These are phyloP conservation scores for Nakazawaea pomicola DNA, from an alignment of 805 yeast genomes.

Conservation along the genomic window DNA sequence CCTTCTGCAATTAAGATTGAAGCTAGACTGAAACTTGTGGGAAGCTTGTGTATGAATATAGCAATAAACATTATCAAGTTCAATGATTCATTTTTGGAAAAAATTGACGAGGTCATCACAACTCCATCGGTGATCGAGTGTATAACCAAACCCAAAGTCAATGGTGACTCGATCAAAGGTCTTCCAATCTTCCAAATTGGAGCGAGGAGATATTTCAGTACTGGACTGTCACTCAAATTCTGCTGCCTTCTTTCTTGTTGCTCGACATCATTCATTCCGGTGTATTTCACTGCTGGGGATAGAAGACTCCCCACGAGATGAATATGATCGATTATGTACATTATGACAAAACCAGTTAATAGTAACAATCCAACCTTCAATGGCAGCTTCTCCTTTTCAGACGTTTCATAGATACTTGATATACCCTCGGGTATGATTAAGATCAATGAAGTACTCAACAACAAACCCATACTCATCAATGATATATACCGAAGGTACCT, in stretches of 20 bases:
- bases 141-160: constrained; percentile 54
- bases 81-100: constrained; percentile 30
- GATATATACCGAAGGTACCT: constrained; percentile 34
- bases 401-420: constrained; percentile 30
- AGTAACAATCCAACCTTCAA: constrained; percentile 42
- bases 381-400: constrained; percentile 18
- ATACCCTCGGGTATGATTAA: constrained; percentile 66
- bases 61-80: constrained; percentile 49
- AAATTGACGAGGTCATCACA: constrained; percentile 57
- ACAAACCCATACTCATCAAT: constrained; percentile 52
- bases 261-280: constrained; percentile 10
- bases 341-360: constrained; percentile 47
- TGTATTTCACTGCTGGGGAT: constrained; percentile 4
- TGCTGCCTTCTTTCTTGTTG: constrained; percentile 7
- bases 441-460: constrained; percentile 54
- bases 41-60: constrained; percentile 66
- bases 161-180: constrained; percentile 18
- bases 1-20: constrained; percentile 44
- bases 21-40: constrained; percentile 65
- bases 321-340: constrained; percentile 46
- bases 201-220: constrained; percentile 8
- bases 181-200: constrained; percentile 26
- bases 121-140: constrained; percentile 74
- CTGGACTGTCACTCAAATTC: background rate
- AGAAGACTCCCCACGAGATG: constrained; percentile 13